These are phyloP conservation scores for Claviceps digitariae DNA, from an alignment of 2,329 filamentous ascomycete genomes.

Conservation along the genomic window DNA sequence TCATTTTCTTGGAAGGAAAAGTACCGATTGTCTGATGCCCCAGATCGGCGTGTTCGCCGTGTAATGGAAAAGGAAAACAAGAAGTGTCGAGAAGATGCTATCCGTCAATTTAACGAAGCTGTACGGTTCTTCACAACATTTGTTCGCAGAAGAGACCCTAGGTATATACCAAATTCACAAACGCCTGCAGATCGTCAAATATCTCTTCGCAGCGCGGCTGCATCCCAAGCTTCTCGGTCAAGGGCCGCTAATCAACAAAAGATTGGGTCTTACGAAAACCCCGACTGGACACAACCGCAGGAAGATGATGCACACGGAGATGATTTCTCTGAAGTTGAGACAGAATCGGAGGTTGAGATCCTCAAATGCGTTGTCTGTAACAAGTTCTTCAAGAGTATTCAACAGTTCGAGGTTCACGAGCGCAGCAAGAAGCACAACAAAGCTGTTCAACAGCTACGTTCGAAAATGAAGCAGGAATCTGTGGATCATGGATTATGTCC, in stretches of 20 bases:
- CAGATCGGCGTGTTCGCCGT: conserved; percentile 68
- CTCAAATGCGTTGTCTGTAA: conserved; percentile 68
- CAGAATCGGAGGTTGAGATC: conserved; percentile 41
- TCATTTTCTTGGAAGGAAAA: conserved; percentile 81
- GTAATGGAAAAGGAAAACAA: conserved; percentile 95
- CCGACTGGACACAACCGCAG: conserved; percentile 60
- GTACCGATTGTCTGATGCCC: conserved; percentile 72
- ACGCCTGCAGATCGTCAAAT: conserved; percentile 72
- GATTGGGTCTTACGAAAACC: conserved; percentile 48
- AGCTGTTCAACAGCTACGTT: conserved; percentile 63
- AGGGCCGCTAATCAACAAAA: conserved; percentile 71
- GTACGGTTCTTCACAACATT: conserved; percentile 78
- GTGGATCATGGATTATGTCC: conserved; percentile 38
- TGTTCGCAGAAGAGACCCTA: conserved; percentile 79
- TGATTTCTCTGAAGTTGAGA: conserved; percentile 48
- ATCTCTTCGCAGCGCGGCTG: conserved; percentile 60
- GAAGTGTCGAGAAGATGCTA: conserved; percentile 65
- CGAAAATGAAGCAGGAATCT: conserved; percentile 75
- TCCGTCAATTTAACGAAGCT: conserved; percentile 83
- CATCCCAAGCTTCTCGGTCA: conserved; percentile 71
- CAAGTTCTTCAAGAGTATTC: conserved; percentile 78
- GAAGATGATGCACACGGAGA: conserved; percentile 39
- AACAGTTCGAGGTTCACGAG: conserved; percentile 82
- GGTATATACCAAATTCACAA: conserved; percentile 64
- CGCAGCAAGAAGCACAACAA: conserved; percentile 95